Base-by-base conservation (phyloP, 345 rosid genomes). In the Syzygium oleosum region DNA sequence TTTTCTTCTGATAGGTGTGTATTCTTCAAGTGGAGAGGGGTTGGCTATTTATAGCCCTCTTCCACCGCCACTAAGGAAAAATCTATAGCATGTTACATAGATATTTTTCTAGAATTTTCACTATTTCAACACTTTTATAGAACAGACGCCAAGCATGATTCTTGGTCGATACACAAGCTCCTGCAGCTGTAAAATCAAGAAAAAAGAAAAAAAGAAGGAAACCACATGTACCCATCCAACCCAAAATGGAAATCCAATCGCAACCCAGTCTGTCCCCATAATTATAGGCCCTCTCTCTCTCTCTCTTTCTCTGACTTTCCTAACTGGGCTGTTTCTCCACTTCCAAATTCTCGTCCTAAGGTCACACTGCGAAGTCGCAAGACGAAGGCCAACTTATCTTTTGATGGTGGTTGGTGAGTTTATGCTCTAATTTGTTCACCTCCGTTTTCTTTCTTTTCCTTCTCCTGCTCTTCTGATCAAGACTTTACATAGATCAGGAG, bases 401-500 rank as follows among this genome's bases (percentile, higher is more conserved):
- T 54, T 23, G 65, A 31, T 43, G 38, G 61, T 85, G 56, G 58
- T 41, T 31, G 65, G 85, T 52, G 54, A 53, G 53, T 29, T 54
- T 17, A 27, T 54, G 65, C 13, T 85, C 65, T 52, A 19, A 31
- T 23, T 16, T 53, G 29, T 31, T 85, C 16, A 43, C 85, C 61
- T 34, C 11, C 61, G 21, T 85, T 85, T 85, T 54, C 17, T 0
- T 43, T 43, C n/a, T 51, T 52, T 34, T 25, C 65, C 65, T 34
- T 73, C 80, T 41, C 49, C 80, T 34, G 49, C 19, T 73, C 49
- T 73, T 21, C 80, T 73, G 80, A 73, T 73, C 49, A 9, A 10
- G 27, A 23, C 79, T 49, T 59, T 59, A 29, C 73, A 46, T 85
- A 85, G 87, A 85, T 92, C 59, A 89, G 93, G 92, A 96, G 92